A percentile compares a stretch with the other conserved stretches of the same genome.
Evolutionary conservation across 495 filamentous ascomycete genomes (phyloP).

Genomic region (Diplogelasinospora grovesii): DNA sequence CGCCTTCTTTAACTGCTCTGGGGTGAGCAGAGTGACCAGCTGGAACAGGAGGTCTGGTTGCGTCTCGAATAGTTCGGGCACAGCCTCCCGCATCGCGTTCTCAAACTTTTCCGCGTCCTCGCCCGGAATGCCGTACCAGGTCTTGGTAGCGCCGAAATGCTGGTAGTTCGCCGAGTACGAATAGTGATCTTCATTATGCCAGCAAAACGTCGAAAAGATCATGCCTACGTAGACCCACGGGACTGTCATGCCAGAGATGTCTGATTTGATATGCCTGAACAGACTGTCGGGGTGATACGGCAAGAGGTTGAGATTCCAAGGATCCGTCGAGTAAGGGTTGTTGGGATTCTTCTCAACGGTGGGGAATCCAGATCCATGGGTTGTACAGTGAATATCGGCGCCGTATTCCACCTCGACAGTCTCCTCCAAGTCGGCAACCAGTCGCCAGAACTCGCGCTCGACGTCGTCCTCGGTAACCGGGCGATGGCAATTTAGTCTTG

Average conservation of each 20-base stretch:
- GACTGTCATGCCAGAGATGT: slow-evolving; percentile 99
- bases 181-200: slow-evolving; percentile 98
- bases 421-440: slow-evolving; percentile 87
- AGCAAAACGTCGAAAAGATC: slow-evolving; percentile 99
- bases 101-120: slow-evolving; percentile 93
- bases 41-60: slow-evolving; percentile 97
- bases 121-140: slow-evolving; percentile 97
- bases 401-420: slow-evolving; percentile 98
- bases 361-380: slow-evolving; percentile 94
- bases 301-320: slow-evolving; percentile 95
- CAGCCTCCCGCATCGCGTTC: slow-evolving; percentile 86
- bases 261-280: slow-evolving; percentile 94
- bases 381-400: slow-evolving; percentile 97
- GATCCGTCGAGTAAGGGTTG: slow-evolving; percentile 77
- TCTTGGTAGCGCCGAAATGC: slow-evolving; percentile 97
- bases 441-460: slow-evolving; percentile 92
- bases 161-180: slow-evolving; percentile 98
- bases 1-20: slow-evolving; percentile 89
- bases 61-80: slow-evolving; percentile 93
- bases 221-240: slow-evolving; percentile 99
- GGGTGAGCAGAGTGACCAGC: slow-evolving; percentile 87
- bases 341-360: slow-evolving; percentile 88
- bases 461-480: slow-evolving; percentile 93
- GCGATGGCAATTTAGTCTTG: slow-evolving; percentile 67
- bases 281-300: slow-evolving; percentile 87